Base-by-base conservation (phyloP, 2,329 filamentous ascomycete genomes). In the Lasiodiplodia citricola region DNA sequence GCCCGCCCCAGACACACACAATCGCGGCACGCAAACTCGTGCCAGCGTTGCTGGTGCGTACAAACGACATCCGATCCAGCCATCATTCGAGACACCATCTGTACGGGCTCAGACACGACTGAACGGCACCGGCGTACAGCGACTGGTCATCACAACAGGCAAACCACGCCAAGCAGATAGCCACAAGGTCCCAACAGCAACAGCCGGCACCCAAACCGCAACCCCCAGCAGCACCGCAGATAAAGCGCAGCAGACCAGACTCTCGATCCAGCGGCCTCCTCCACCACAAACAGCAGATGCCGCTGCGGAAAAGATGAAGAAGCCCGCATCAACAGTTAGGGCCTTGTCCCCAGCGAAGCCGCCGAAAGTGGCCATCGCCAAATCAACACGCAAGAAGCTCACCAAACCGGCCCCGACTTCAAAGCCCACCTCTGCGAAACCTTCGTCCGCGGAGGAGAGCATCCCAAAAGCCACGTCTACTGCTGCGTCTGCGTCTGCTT, bases 81-180 rank as follows among this genome's bases (percentile, higher is more conserved):
- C 55, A 18, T 50, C 54, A 10, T 55, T 55, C 23, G 47, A 62
- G 57, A 60, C 66, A 16, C 55, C 44, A 3, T 13, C 64, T 1
- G 37, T 67, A 14, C 47, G 41, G 2, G 66, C 35, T 31, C n/a
- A 54, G 11, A 67, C 66, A 14, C 28, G 66, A 18, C 31, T 68
- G 10, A 55, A 63, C 25, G 66, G 66, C 3, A 68, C 31, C 7
- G 66, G 66, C 16, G 66, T 68, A 18, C 66, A 60, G 23, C n/a
- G 66, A 2, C 21, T 68, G 6, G 66, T 68, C 14, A 25, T 68
- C 11, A 63, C n/a, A 35, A 62, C 66, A 0, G 56, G 66, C n/a
- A 51, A 25, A 58, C 25, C 31, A 41, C 31, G 28, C 38, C n/a
- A 31, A 54, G 28, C 3, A 41, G 41, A 18, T 6, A n/a, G 44